Evolutionary conservation across 108 stramenopile genomes (phyloP).

Genomic region (Conticribra guillardii): DNA sequence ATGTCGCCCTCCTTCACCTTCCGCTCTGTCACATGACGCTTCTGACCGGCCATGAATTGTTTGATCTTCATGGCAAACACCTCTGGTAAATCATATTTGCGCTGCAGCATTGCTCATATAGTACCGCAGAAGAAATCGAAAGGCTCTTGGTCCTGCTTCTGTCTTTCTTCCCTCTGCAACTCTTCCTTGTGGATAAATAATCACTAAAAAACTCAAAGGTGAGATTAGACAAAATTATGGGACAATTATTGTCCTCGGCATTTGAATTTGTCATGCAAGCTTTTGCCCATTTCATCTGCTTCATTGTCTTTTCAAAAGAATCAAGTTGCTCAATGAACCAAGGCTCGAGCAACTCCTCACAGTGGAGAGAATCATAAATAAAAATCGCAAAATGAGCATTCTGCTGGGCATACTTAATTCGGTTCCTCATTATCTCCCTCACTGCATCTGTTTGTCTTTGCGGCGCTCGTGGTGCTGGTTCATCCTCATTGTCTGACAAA

Average conservation of each 20-base stretch:
- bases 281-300: not conserved
- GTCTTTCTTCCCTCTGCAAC: not conserved
- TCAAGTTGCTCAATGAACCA: not conserved
- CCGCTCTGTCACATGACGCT: not conserved
- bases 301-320: not conserved
- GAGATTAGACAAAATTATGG: not conserved
- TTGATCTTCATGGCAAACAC: not conserved
- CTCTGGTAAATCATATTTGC: not conserved
- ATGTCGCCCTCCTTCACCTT: not conserved
- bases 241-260: conserved; percentile 12
- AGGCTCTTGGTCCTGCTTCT: not conserved
- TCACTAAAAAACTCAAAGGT: conserved; percentile 3
- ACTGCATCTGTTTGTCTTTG: too few relatives aligned
- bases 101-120: not conserved
- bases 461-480: too few relatives aligned
- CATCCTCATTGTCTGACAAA: too few relatives aligned
- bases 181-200: not conserved
- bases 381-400: too few relatives aligned
- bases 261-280: too few relatives aligned
- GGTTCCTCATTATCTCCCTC: too few relatives aligned
- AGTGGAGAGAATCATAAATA: too few relatives aligned
- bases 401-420: too few relatives aligned
- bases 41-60: not conserved
- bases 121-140: not conserved
- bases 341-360: too few relatives aligned